Conservation (phyloP, 495 filamentous ascomycete species). For the Halenospora varia region DNA sequence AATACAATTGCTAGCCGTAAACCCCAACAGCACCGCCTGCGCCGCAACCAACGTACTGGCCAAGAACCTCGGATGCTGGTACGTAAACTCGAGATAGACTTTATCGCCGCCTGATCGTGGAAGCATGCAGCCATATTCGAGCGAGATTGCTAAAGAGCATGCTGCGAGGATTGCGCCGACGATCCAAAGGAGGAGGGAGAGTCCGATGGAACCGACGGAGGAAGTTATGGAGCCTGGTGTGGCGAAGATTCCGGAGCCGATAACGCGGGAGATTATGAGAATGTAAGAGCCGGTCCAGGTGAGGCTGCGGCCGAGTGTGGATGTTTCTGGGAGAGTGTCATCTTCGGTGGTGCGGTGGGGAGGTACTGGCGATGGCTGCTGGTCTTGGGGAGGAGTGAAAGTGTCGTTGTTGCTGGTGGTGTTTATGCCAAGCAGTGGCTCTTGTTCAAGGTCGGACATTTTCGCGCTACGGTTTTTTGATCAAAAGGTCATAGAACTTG, state of each 20-base stretch:
- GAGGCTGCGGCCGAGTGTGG: conserved; percentile 57
- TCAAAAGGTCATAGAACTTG: too few species aligned
- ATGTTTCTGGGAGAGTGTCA: conserved; percentile 58
- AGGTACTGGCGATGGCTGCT: too few species aligned
- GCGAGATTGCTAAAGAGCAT: conserved; percentile 54
- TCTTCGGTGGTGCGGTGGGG: conserved; percentile 33
- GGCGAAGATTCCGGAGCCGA: conserved; percentile 74
- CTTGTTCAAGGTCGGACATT: not conserved
- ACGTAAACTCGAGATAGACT: conserved; percentile 76
- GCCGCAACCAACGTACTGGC: conserved; percentile 64
- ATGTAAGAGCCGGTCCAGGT: conserved; percentile 67
- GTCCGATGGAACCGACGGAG: conserved; percentile 63
- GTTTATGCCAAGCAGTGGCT: not conserved
- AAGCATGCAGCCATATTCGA: conserved; percentile 73
- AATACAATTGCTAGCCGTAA: conserved; percentile 67
- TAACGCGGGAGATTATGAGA: conserved; percentile 59
- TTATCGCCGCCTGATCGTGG: conserved; percentile 65
- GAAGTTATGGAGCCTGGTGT: conserved; percentile 66
- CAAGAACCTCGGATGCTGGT: conserved; percentile 63
- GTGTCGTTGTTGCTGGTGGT: too few species aligned
- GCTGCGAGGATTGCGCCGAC: conserved; percentile 56
- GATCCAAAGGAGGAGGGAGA: conserved; percentile 61
- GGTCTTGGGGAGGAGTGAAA: too few species aligned
- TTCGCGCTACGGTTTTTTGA: too few species aligned
- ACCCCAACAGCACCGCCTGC: conserved; percentile 65